phyloP scores from a whole-genome alignment of 495 filamentous ascomycete species.

The Neurospora sp. region DNA sequence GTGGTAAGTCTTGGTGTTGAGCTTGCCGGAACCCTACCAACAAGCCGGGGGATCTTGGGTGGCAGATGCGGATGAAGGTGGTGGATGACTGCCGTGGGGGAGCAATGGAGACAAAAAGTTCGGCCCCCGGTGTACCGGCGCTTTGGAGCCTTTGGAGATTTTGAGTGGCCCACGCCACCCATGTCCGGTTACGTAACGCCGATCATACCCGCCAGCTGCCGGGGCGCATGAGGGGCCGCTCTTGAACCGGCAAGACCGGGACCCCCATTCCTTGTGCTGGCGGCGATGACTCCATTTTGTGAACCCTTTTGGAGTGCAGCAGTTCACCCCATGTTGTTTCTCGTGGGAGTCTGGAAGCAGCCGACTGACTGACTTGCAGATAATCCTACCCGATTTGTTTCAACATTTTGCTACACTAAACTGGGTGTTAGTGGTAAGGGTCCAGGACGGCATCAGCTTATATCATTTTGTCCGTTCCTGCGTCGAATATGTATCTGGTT shows the following conservation, averaged over 20 bases:
- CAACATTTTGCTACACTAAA: neutral
- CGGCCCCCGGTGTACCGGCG: neutral
- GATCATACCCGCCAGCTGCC: constrained; percentile 9
- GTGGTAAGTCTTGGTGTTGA: neutral
- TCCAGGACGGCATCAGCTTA: neutral
- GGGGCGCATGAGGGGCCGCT: neutral
- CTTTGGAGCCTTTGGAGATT: constrained; percentile 3
- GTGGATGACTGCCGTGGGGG: constrained; percentile 1
- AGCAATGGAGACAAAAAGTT: constrained; percentile 6
- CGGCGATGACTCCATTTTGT: neutral
- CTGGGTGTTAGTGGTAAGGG: neutral
- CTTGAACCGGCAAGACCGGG: neutral
- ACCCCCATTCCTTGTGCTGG: neutral
- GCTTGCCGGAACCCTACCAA: neutral
- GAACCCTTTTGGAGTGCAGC: neutral
- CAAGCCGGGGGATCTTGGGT: neutral
- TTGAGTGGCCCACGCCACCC: neutral
- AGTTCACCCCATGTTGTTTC: neutral
- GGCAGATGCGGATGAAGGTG: neutral
- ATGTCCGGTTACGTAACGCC: constrained; percentile 14
- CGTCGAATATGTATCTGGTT: neutral
- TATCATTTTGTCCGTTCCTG: neutral
- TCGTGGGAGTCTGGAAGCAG: neutral
- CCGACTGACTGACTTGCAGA: neutral
- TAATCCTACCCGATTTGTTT: neutral